Evolutionary conservation across 108 stramenopile genomes (phyloP).

Genomic region (Skeletonema potamos): DNA sequence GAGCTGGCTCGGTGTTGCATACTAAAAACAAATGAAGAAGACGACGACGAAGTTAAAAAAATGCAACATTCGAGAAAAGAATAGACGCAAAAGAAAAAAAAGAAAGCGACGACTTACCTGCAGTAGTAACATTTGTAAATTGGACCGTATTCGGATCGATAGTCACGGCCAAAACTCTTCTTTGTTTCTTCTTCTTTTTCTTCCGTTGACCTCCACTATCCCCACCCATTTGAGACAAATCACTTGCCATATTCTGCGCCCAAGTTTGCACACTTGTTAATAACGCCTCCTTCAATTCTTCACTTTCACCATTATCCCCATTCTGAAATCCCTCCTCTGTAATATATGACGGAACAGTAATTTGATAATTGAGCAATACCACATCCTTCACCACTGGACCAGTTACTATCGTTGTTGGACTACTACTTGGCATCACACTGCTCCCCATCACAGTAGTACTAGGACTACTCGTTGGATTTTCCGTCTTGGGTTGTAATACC

Average conservation of each 20-base stretch:
- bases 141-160: background rate
- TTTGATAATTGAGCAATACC: background rate
- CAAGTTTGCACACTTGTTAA: background rate
- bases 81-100: background rate
- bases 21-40: background rate
- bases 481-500: conserved; percentile 1
- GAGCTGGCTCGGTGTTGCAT: background rate
- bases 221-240: background rate
- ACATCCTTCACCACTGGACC: background rate
- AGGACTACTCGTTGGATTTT: background rate
- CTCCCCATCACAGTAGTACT: background rate
- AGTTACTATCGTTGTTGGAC: background rate
- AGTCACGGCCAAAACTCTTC: background rate
- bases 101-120: background rate
- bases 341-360: background rate
- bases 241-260: background rate
- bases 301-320: background rate
- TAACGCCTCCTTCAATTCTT: background rate
- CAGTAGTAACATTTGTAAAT: background rate
- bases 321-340: background rate
- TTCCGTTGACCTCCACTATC: too few relatives aligned
- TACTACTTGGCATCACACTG: too few relatives aligned
- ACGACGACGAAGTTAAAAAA: too few relatives aligned
- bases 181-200: background rate
- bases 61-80: background rate